Base-by-base conservation (phyloP, 2,329 filamentous ascomycete species). In the Pseudogymnoascus sp. region DNA sequence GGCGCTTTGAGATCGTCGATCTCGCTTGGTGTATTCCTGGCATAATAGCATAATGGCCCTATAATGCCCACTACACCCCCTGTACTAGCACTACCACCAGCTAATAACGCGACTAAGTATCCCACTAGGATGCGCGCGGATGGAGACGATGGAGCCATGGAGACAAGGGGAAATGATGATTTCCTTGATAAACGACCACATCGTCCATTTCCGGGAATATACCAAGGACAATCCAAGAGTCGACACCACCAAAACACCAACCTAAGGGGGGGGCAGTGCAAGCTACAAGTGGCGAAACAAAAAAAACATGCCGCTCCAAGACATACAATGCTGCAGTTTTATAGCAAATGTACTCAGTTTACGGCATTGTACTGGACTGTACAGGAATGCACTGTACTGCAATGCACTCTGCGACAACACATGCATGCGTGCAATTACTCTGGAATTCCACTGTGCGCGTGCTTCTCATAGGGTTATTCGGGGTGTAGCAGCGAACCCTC, bases 111-210 rank as follows among this genome's bases (percentile, higher is more conserved):
- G 21, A 21, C 21, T 21, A 21, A 55, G 48, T 55, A 12, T 17
- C 27, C 27, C 17, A 33, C 27, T 55, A 55, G n/a, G 7, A 55
- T 33, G 48, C 48, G 29, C n/a, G 48, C 48, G 48, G 48, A 55
- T 55, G 48, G 48, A 55, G 48, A 13, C 48, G n/a, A 55, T 33
- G 48, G 48, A 55, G 48, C 48, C 48, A 55, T 12, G 48, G 48
- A 33, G 48, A 33, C 48, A 33, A 33, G 48, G 48, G 48, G 48
- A 55, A 55, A 55, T 55, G 48, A 55, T 33, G 48, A 31, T 55
- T 55, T 55, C 48, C 48, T 55, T 55, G 48, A 55, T 55, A 55
- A 55, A 31, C 48, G 27, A 4, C 29, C 48, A 33, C 48, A 55
- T 2, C 48, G 15, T 33, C 48, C 48, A 35, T 15, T 33, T 55